phyloP scores from a whole-genome alignment of 192 early-diverging fungal species.

The Gaertneriomyces semiglobifer region DNA sequence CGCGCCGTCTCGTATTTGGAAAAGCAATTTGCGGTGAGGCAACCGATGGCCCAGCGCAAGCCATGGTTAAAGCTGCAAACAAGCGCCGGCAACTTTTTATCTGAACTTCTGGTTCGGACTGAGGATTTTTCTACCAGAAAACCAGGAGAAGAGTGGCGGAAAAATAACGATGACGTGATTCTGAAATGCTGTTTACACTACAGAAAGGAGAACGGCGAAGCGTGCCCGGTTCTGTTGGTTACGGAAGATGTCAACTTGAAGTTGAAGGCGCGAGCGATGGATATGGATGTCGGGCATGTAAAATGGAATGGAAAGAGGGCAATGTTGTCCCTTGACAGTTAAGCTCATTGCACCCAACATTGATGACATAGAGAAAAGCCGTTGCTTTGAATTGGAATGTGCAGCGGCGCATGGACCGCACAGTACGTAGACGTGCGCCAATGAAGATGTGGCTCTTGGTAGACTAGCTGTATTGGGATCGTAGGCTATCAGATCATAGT shows the following conservation, averaged over 20 bases:
- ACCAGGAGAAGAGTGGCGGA: slow-evolving; percentile 8
- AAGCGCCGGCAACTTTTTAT: slow-evolving; percentile 33
- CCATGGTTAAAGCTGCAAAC: slow-evolving; percentile 33
- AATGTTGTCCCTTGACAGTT: too few relatives aligned
- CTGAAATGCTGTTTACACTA: slow-evolving; percentile 29
- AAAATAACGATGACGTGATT: slow-evolving; percentile 40
- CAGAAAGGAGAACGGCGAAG: slow-evolving; percentile 12
- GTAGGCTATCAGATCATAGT: too few relatives aligned
- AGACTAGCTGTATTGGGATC: too few relatives aligned
- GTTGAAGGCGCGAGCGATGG: slow-evolving; percentile 39
- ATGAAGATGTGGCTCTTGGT: too few relatives aligned
- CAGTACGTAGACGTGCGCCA: too few relatives aligned
- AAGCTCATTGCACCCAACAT: too few relatives aligned
- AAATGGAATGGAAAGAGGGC: too few relatives aligned
- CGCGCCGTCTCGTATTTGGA: slow-evolving; percentile 28
- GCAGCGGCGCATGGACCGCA: too few relatives aligned
- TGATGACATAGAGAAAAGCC: too few relatives aligned
- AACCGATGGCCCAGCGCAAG: slow-evolving; percentile 18
- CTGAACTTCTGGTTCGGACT: slow-evolving; percentile 36
- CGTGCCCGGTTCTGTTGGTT: slow-evolving; percentile 32
- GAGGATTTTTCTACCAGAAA: slow-evolving; percentile 31
- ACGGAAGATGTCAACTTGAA: slow-evolving; percentile 46
- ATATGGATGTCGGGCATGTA: slow-evolving; percentile 17
- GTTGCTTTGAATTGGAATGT: too few relatives aligned
- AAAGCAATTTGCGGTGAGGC: slow-evolving; percentile 13